A percentile compares a stretch with the other conserved stretches of the same genome.
Evolutionary conservation across 495 filamentous ascomycete genomes (phyloP).

Genomic region (Amorphotheca resinae): DNA sequence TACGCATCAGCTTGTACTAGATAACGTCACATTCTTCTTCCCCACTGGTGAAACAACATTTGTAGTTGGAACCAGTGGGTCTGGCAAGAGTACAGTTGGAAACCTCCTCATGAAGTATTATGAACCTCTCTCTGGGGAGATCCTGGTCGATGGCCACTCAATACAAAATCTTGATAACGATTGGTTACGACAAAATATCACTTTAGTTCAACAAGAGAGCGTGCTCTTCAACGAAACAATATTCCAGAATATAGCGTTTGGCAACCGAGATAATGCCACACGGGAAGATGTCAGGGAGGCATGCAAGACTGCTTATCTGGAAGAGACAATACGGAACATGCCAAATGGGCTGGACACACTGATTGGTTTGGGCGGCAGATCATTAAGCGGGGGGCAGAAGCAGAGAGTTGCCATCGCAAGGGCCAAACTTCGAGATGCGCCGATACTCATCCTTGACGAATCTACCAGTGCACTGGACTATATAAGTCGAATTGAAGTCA

Average conservation of each 20-base stretch:
- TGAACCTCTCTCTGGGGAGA: slow-evolving; percentile 47
- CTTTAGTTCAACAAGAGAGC: slow-evolving; percentile 72
- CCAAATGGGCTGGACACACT: slow-evolving; percentile 63
- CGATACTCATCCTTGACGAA: slow-evolving; percentile 82
- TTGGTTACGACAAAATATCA: slow-evolving; percentile 73
- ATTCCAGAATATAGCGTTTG: slow-evolving; percentile 70
- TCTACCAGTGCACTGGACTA: slow-evolving; percentile 74
- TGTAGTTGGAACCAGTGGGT: slow-evolving; percentile 76
- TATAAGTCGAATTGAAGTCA: slow-evolving; percentile 50
- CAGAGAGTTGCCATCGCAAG: slow-evolving; percentile 66
- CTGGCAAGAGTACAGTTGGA: slow-evolving; percentile 83
- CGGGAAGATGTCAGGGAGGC: slow-evolving; percentile 44
- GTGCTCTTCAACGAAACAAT: slow-evolving; percentile 78
- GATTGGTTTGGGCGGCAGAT: slow-evolving; percentile 55
- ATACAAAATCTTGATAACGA: slow-evolving; percentile 48
- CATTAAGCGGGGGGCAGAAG: slow-evolving; percentile 75
- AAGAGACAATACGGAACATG: slow-evolving; percentile 56
- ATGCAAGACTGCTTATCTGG: slow-evolving; percentile 54
- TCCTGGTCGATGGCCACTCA: slow-evolving; percentile 53
- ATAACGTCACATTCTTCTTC: slow-evolving; percentile 52
- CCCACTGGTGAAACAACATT: slow-evolving; percentile 63
- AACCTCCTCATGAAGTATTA: slow-evolving; percentile 75
- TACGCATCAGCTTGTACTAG: slow-evolving; percentile 46
- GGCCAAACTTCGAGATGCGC: slow-evolving; percentile 63
- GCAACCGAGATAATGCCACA: slow-evolving; percentile 36